Evolutionary conservation across 495 filamentous ascomycete species (phyloP).

Genomic region (Neurospora discreta): DNA sequence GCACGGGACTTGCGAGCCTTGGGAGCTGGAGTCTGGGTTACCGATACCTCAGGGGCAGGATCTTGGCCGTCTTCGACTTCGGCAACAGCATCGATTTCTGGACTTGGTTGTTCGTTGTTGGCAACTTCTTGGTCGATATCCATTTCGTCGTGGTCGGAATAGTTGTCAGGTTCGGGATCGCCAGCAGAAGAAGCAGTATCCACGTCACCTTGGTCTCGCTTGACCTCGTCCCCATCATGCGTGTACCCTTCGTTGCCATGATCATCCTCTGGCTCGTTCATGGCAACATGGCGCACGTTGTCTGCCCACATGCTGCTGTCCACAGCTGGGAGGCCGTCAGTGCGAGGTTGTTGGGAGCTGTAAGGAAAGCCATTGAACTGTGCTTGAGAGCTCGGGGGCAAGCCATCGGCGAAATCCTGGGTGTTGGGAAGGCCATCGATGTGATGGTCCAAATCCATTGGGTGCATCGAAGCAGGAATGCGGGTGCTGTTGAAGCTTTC

Average conservation of each 20-base stretch:
- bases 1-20: background rate
- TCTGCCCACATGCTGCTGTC: background rate
- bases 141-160: background rate
- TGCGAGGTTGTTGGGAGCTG: background rate
- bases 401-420: background rate
- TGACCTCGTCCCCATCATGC: background rate
- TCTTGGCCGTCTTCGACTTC: background rate
- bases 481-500: background rate
- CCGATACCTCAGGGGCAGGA: background rate
- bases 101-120: background rate
- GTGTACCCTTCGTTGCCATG: background rate
- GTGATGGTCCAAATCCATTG: background rate
- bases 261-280: background rate
- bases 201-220: background rate
- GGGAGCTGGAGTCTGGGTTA: background rate
- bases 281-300: background rate
- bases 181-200: background rate
- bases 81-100: background rate
- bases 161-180: background rate
- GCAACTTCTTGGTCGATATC: background rate
- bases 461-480: background rate
- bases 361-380: background rate
- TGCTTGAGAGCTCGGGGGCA: background rate
- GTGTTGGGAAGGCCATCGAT: background rate
- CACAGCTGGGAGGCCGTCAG: background rate